These are phyloP conservation scores for Pinus tabuliformis DNA, from an alignment of 75 land plant species.

Conservation along the genomic window DNA sequence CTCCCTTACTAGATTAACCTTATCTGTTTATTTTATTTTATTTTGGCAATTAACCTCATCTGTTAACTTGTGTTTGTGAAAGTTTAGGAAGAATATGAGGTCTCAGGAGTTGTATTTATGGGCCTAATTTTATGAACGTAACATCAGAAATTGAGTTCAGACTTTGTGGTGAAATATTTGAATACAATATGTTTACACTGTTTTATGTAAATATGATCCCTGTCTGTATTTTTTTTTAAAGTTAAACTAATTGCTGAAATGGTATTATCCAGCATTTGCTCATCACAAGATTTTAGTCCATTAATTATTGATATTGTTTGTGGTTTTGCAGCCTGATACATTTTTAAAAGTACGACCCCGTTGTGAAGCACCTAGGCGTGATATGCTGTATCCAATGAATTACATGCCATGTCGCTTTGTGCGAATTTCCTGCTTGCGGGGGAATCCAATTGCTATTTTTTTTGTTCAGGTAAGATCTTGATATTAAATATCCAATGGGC, in stretches of 20 bases:
- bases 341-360: conserved; percentile 88
- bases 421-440: conserved; percentile 87
- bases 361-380: conserved; percentile 97
- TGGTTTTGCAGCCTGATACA: conserved; percentile 75
- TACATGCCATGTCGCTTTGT: conserved; percentile 90
- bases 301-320: not conserved
- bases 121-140: too few relatives aligned
- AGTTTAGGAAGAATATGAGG: too few relatives aligned
- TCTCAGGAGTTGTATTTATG: too few relatives aligned
- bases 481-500: not conserved
- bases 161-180: too few relatives aligned
- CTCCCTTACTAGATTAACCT: too few relatives aligned
- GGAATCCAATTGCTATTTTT: conserved; percentile 94
- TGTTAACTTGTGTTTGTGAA: too few relatives aligned
- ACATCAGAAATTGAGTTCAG: too few relatives aligned
- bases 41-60: too few relatives aligned
- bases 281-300: not conserved
- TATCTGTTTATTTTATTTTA: too few relatives aligned
- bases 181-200: not conserved
- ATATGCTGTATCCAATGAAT: conserved; percentile 74
- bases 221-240: not conserved
- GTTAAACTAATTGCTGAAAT: not conserved
- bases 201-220: not conserved
- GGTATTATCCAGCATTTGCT: not conserved
- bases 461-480: conserved; percentile 72